These are phyloP conservation scores for Botrytis medusae DNA, from an alignment of 2,329 filamentous ascomycete species.

Conservation along the genomic window DNA sequence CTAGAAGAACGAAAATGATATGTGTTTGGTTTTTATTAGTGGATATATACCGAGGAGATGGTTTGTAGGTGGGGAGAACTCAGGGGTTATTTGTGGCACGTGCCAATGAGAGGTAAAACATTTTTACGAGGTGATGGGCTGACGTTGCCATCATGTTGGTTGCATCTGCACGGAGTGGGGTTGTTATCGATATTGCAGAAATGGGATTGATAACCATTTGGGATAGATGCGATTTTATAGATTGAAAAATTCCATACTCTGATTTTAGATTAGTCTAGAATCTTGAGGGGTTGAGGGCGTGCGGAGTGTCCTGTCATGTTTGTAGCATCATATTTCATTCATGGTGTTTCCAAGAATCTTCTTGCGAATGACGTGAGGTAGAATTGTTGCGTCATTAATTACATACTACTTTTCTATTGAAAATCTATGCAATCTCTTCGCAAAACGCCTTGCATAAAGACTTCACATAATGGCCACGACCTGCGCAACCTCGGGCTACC, in stretches of 20 bases:
- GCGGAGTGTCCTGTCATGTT: not conserved
- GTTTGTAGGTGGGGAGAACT: not conserved
- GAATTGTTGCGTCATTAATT: not conserved
- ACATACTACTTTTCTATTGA: not conserved
- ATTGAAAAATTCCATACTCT: not conserved
- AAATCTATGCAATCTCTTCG: not conserved
- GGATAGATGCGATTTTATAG: not conserved
- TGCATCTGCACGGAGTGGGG: not conserved
- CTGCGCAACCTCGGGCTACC: not conserved
- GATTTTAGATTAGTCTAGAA: not conserved
- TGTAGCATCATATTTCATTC: not conserved
- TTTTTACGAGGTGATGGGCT: not conserved
- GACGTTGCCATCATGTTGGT: not conserved
- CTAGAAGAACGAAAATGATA: not conserved
- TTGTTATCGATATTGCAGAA: not conserved
- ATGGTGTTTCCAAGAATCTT: not conserved
- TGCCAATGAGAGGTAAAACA: not conserved
- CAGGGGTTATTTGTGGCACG: constrained; percentile 1
- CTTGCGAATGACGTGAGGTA: not conserved
- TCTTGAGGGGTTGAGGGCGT: not conserved
- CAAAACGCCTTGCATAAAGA: not conserved
- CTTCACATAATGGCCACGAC: not conserved
- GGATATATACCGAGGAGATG: constrained; percentile 1
- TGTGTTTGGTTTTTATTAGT: constrained; percentile 4
- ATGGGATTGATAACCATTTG: not conserved